Evolutionary conservation across 1,284 basidiomycete species (phyloP).

Genomic region (Flammula alnicola): DNA sequence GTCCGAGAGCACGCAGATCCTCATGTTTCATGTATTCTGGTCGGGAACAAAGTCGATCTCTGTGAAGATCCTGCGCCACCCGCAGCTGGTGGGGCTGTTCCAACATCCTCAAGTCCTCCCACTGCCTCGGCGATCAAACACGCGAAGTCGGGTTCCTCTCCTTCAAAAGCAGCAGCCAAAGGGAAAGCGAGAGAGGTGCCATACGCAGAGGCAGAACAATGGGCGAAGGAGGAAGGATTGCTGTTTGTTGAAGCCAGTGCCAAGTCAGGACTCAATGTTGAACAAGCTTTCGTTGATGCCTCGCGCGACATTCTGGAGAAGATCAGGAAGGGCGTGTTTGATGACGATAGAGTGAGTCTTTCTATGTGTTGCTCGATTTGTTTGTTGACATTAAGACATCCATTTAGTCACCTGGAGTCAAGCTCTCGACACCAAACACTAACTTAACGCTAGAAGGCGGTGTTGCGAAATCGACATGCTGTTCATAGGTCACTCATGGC

Average conservation of each 20-base stretch:
- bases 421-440: conserved; percentile 53
- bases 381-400: conserved; percentile 5
- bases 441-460: conserved; percentile 40
- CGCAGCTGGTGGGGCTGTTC: conserved; percentile 18
- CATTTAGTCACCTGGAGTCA: conserved; percentile 67
- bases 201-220: conserved; percentile 69
- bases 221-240: conserved; percentile 75
- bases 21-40: conserved; percentile 79
- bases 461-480: conserved; percentile 23
- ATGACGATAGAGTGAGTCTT: conserved; percentile 68
- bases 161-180: conserved; percentile 24
- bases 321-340: conserved; percentile 76
- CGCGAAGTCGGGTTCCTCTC: conserved; percentile 21
- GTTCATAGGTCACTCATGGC: no score
- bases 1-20: conserved; percentile 84
- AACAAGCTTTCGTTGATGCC: conserved; percentile 74
- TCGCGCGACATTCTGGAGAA: conserved; percentile 75
- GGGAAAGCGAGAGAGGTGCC: conserved; percentile 55
- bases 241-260: conserved; percentile 90
- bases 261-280: conserved; percentile 81
- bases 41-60: conserved; percentile 82
- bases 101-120: conserved; percentile 29
- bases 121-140: conserved; percentile 18
- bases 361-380: not conserved
- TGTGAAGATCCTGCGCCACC: conserved; percentile 44